Evolutionary conservation across 176 grass and related monocot species (phyloP).

Genomic region (Urochloa ruziziensis): DNA sequence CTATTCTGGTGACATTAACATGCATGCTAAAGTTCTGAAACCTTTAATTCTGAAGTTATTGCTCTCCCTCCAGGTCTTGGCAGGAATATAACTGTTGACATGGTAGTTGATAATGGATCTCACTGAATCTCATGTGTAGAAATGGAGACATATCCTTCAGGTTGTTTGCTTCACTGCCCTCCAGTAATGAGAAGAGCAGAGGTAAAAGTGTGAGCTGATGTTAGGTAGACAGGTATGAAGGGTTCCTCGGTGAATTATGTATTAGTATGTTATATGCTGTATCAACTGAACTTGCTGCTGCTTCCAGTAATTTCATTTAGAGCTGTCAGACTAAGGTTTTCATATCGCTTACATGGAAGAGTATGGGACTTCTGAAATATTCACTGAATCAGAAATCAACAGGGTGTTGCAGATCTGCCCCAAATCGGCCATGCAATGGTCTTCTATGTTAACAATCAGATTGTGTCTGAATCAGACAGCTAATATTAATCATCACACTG

Average conservation of each 20-base stretch:
- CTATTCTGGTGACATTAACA: neutral
- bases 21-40: neutral
- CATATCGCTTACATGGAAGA: neutral
- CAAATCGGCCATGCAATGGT: neutral
- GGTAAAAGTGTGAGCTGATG: neutral
- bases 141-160: neutral
- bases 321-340: neutral
- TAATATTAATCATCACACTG: neutral
- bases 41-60: neutral
- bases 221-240: neutral
- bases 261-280: neutral
- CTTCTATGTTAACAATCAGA: neutral
- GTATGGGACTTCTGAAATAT: neutral
- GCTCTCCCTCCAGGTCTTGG: neutral
- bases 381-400: neutral
- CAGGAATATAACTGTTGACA: neutral
- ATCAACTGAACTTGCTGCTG: neutral
- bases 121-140: neutral
- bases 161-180: neutral
- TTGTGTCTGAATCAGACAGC: neutral
- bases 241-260: neutral
- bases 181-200: neutral
- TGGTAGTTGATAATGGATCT: neutral
- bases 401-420: neutral
- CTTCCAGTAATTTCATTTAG: neutral